Evolutionary conservation across 176 grass and related monocot species (phyloP).

Genomic region (barley (Hordeum vulgare)): DNA sequence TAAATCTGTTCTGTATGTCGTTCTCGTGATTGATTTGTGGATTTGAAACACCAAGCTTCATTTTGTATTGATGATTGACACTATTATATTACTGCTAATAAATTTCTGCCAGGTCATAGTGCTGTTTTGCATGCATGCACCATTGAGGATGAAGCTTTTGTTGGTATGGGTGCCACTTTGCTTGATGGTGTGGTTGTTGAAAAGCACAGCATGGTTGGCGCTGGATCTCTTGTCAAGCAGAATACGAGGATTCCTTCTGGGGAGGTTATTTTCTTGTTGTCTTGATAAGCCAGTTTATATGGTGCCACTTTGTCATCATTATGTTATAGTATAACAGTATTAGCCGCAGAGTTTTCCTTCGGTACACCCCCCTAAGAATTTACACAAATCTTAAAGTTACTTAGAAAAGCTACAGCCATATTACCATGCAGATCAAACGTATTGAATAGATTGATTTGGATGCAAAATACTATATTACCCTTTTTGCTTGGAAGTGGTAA

Average conservation of each 20-base stretch:
- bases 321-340: no score
- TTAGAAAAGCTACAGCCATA: no score
- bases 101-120: constrained; percentile 57
- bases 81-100: not conserved
- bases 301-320: not conserved
- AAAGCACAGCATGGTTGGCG: constrained; percentile 88
- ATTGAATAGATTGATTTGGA: no score
- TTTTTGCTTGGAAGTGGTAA: no score
- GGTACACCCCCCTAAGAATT: no score
- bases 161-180: constrained; percentile 89
- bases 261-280: constrained; percentile 57
- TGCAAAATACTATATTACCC: no score
- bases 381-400: no score
- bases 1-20: not conserved
- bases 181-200: constrained; percentile 91
- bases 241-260: constrained; percentile 82
- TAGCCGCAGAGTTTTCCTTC: no score
- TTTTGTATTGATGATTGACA: constrained; percentile 7
- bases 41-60: not conserved
- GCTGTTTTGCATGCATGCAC: constrained; percentile 89
- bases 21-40: not conserved
- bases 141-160: constrained; percentile 86
- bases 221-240: constrained; percentile 88
- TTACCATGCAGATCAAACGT: no score
- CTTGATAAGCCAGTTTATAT: not conserved